A percentile compares a stretch with the other conserved stretches of the same genome.
phyloP scores from a whole-genome alignment of 2,329 filamentous ascomycete genomes.

The Ascochyta fabae region DNA sequence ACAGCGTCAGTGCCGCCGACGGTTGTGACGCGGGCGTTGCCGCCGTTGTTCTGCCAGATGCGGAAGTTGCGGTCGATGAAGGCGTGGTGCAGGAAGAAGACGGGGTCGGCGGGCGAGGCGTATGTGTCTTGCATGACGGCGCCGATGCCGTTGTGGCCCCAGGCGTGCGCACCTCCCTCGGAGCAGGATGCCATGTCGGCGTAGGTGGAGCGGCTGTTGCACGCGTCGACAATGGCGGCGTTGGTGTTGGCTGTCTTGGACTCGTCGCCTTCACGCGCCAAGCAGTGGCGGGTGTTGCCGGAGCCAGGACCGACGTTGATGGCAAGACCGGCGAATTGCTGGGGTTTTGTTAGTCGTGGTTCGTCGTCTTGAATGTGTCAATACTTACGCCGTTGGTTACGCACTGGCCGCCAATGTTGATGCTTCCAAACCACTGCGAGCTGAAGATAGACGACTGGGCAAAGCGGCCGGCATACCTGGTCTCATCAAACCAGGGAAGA shows the following conservation, averaged over 20 bases:
- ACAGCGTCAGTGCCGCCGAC: constrained; percentile 51
- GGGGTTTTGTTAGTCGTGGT: constrained; percentile 4
- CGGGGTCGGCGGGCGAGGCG: constrained; percentile 43
- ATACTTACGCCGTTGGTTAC: constrained; percentile 45
- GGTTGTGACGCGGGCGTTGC: constrained; percentile 25
- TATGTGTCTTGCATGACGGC: constrained; percentile 44
- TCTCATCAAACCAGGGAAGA: constrained; percentile 50
- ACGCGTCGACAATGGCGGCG: constrained; percentile 36
- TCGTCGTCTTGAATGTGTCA: background rate
- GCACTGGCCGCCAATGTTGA: constrained; percentile 35
- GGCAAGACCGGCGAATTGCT: constrained; percentile 43
- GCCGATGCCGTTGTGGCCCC: constrained; percentile 46
- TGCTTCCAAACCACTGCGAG: constrained; percentile 33
- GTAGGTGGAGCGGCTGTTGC: constrained; percentile 33
- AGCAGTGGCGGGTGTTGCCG: constrained; percentile 38
- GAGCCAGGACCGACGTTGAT: constrained; percentile 41
- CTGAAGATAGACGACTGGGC: constrained; percentile 41
- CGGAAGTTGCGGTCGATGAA: constrained; percentile 59
- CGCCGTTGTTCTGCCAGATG: constrained; percentile 55
- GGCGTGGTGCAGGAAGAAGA: constrained; percentile 59
- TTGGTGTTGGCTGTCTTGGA: constrained; percentile 37
- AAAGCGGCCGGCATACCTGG: constrained; percentile 40
- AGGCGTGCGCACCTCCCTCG: constrained; percentile 42
- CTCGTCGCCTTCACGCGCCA: constrained; percentile 38
- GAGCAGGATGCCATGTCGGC: constrained; percentile 39